Percentiles rank a stretch among this genome's conserved stretches.
phyloP scores from a whole-genome alignment of 2,329 filamentous ascomycete species.

The Trichoderma harzianum region DNA sequence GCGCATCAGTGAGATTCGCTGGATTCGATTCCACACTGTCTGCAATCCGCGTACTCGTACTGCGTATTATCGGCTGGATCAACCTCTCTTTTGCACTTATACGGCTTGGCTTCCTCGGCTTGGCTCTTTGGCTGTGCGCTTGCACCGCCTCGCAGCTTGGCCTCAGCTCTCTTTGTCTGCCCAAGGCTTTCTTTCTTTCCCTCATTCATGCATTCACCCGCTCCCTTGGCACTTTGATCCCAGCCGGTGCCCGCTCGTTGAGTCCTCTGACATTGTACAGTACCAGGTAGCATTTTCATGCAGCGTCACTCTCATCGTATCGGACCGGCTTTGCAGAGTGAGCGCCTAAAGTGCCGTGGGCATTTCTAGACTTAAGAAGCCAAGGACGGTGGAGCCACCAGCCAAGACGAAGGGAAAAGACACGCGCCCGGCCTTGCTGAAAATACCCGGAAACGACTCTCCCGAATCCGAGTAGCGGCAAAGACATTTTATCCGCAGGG shows the following conservation, averaged over 20 bases:
- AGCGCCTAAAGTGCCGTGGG: neutral
- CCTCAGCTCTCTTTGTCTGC: neutral
- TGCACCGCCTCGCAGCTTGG: neutral
- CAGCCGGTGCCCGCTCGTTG: neutral
- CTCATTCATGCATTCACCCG: neutral
- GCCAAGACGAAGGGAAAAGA: neutral
- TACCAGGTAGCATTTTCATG: neutral
- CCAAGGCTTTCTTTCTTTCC: neutral
- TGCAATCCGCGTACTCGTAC: neutral
- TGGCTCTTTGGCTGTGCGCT: constrained; percentile 8
- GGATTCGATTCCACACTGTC: neutral
- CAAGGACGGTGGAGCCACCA: neutral
- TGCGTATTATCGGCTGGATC: neutral
- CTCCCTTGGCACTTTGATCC: neutral
- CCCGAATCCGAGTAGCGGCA: neutral
- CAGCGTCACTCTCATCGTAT: neutral
- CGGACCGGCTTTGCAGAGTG: neutral
- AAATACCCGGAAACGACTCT: neutral
- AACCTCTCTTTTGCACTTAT: neutral
- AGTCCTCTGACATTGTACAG: neutral
- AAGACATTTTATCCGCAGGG: neutral
- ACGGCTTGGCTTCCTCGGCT: neutral
- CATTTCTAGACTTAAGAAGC: neutral
- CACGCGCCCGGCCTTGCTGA: neutral
- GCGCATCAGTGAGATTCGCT: neutral